Percentiles rank a stretch among this genome's conserved stretches.
phyloP scores from a whole-genome alignment of 768 basidiomycete species.

The Sarcomyxa edulis region DNA sequence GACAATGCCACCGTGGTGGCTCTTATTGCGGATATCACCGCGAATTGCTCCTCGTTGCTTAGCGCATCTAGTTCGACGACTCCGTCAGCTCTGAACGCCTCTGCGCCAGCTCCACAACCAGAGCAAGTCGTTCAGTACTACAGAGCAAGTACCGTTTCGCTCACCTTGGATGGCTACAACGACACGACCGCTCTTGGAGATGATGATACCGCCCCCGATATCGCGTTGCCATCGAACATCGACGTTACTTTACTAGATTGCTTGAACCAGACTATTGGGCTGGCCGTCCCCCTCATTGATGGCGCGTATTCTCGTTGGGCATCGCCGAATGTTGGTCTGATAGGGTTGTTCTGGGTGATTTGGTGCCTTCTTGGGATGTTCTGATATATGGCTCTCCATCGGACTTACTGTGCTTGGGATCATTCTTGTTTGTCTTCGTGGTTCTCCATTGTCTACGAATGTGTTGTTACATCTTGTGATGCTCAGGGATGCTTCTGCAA shows the following conservation, averaged over 20 bases:
- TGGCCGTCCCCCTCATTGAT: constrained; percentile 50
- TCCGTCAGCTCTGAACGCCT: constrained; percentile 13
- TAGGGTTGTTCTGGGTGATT: constrained; percentile 16
- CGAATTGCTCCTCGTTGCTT: constrained; percentile 37
- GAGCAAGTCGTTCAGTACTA: constrained; percentile 66
- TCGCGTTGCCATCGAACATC: constrained; percentile 48
- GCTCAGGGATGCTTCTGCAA: too few species aligned
- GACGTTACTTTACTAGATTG: constrained; percentile 47
- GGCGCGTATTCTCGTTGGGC: constrained; percentile 17
- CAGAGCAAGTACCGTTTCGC: constrained; percentile 56
- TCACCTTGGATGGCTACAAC: constrained; percentile 65
- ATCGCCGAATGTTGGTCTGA: constrained; percentile 12
- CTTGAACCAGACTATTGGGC: constrained; percentile 58
- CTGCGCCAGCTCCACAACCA: constrained; percentile 27
- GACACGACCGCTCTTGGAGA: constrained; percentile 44
- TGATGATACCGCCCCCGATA: constrained; percentile 33
- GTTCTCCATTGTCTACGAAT: too few species aligned
- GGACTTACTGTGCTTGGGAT: too few species aligned
- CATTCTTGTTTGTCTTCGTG: too few species aligned
- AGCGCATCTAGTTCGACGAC: constrained; percentile 24
- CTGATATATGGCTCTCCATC: too few species aligned
- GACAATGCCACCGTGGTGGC: constrained; percentile 42
- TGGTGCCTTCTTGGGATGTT: constrained; percentile 13
- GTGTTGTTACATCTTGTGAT: too few species aligned
- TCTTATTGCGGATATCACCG: constrained; percentile 34